A percentile compares a stretch with the other conserved stretches of the same genome.
Conservation (phyloP, 208 protist species). For the Paratrypanosoma confusum region DNA sequence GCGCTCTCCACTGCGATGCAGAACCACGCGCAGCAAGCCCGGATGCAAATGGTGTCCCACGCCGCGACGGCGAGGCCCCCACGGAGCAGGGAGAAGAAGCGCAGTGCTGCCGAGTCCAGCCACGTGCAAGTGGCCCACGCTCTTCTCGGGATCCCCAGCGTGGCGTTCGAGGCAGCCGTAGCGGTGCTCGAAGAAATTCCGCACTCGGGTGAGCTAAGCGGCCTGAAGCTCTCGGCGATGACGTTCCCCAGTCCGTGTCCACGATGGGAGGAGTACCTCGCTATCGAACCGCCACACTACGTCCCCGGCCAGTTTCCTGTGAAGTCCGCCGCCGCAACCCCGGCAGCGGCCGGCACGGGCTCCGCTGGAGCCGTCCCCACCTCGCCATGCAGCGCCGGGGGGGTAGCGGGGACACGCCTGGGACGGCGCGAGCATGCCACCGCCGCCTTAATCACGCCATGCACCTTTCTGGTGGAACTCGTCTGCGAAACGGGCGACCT, state of each 20-base stretch:
- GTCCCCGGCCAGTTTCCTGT: background rate
- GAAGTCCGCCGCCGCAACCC: background rate
- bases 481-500: slow-evolving; percentile 33
- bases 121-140: too few species aligned
- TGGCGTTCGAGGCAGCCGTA: too few species aligned
- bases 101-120: too few species aligned
- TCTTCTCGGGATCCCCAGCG: too few species aligned
- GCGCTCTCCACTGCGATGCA: too few species aligned
- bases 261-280: slow-evolving; percentile 21
- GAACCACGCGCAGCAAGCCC: too few species aligned
- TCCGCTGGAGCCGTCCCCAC: background rate
- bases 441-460: slow-evolving; percentile 20
- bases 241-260: slow-evolving; percentile 30
- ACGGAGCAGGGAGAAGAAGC: too few species aligned
- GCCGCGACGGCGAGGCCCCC: too few species aligned
- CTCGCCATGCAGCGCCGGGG: background rate
- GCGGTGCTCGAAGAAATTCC: slow-evolving; percentile 18
- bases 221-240: slow-evolving; percentile 37
- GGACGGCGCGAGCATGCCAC: slow-evolving; percentile 1
- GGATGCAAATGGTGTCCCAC: too few species aligned
- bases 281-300: slow-evolving; percentile 4
- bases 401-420: background rate
- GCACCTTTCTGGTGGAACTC: slow-evolving; percentile 43
- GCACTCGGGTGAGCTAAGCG: slow-evolving; percentile 34
- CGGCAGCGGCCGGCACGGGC: background rate